A percentile compares a stretch with the other conserved stretches of the same genome.
phyloP scores from a whole-genome alignment of 202 grass and related monocot species.

The Digitaria exilis region DNA sequence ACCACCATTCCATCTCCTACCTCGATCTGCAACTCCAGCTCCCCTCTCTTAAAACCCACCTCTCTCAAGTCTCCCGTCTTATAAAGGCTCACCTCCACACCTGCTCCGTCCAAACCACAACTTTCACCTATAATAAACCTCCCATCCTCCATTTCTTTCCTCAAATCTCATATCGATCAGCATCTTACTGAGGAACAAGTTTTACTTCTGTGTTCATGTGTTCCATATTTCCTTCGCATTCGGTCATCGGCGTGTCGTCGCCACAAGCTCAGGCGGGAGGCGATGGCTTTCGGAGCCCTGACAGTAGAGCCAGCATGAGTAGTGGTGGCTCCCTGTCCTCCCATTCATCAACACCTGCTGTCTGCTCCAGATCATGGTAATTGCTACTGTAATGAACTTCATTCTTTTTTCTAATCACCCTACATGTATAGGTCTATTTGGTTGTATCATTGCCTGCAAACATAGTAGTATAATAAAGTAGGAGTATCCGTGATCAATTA shows the following conservation, averaged over 20 bases:
- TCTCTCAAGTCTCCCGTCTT: conserved; percentile 10
- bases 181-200: neutral
- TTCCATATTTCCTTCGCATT: conserved; percentile 30
- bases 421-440: neutral
- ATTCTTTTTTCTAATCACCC: neutral
- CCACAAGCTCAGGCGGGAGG: neutral
- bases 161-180: neutral
- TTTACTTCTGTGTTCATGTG: conserved; percentile 15
- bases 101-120: conserved; percentile 23
- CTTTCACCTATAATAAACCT: neutral
- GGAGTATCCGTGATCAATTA: neutral
- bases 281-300: conserved; percentile 1
- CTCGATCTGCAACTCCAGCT: neutral
- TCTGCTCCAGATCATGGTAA: conserved; percentile 76
- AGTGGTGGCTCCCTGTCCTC: conserved; percentile 42
- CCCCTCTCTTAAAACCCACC: conserved; percentile 18
- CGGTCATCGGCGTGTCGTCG: neutral
- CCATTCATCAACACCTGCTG: conserved; percentile 17
- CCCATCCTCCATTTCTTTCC: neutral
- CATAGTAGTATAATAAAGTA: neutral
- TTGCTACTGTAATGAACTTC: neutral
- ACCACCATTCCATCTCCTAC: neutral
- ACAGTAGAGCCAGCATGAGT: conserved; percentile 45
- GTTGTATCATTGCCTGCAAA: neutral
- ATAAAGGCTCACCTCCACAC: conserved; percentile 34